Percentiles rank a stretch among this genome's conserved stretches.
phyloP scores from a whole-genome alignment of 2,329 filamentous ascomycete species.

The Diaporthe citrichinensis region DNA sequence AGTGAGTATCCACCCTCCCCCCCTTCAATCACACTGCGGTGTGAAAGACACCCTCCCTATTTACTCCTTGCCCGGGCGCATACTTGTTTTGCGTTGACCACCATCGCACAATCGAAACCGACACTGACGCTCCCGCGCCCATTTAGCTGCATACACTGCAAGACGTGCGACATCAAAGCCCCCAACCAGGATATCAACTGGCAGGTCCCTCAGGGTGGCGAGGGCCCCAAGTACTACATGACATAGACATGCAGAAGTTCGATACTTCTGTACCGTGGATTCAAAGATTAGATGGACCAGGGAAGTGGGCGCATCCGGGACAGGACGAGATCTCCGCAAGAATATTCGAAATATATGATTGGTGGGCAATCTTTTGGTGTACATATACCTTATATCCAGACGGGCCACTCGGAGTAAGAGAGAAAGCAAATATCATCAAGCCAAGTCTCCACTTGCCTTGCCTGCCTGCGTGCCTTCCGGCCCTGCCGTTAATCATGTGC shows the following conservation, averaged over 20 bases:
- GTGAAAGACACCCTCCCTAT: neutral
- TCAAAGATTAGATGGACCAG: neutral
- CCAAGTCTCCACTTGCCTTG: neutral
- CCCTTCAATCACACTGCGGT: neutral
- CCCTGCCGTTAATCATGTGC: neutral
- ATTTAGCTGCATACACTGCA: slow-evolving; percentile 95
- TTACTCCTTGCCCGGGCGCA: neutral
- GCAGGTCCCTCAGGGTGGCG: slow-evolving; percentile 94
- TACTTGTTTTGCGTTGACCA: neutral
- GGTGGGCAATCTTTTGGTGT: neutral
- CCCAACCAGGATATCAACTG: slow-evolving; percentile 98
- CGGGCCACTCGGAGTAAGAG: neutral
- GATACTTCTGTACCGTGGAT: neutral
- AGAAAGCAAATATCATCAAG: neutral
- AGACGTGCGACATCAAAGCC: slow-evolving; percentile 99
- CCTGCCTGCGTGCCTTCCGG: neutral
- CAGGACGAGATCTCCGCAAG: neutral
- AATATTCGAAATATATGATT: neutral
- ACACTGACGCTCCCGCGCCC: slow-evolving; percentile 45
- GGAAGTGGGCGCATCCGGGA: neutral
- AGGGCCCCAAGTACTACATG: slow-evolving; percentile 80
- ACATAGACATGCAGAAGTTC: slow-evolving; percentile 55
- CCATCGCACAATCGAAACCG: neutral
- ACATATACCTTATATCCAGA: neutral
- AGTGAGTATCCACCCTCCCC: slow-evolving; percentile 72